Base-by-base conservation (phyloP, 148 eudicot species). In the Polygonum maritimum region DNA sequence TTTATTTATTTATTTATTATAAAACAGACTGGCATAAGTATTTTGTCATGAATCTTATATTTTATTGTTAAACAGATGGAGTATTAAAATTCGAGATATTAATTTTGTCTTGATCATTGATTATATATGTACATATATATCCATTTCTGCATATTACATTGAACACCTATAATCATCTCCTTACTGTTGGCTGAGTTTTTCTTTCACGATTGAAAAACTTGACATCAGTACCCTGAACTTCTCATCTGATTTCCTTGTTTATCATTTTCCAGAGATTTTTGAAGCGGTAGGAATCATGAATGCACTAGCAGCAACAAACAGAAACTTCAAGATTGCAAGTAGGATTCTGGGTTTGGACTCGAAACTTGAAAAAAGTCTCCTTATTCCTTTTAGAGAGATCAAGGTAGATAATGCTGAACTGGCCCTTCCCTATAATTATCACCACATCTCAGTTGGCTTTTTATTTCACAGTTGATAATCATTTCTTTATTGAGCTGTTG, bases 381-480 rank as follows among this genome's bases (percentile, higher is more conserved):
- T 95, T 69, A 92, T 95, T 55, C 99, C 99, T 21, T 95, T 95
- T 72, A 87, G 98, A 74, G 99, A 95, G 84, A 95, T 95, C 85
- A 95, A 95, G 99, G 99, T 94, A 73, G 5, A 19, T 18, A 14
- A 51, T 74, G 11, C 48, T 78, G 75, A n/a, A 19, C 10, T 72
- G 19, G 33, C 54, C 69, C 38, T 8, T 9, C 19, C 16, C 52
- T 13, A 9, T 44, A 26, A 26, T 26, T 26, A 12, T 72, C 54
- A 72, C 49, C 18, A 11, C 49, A 72, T 72, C 51, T 41, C 31
- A 36, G 6, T 19, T 19, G 26, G 54, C 36, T 41, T 44, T 45
- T 38, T 31, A n/a, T 22, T 63, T 63, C 21, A 63, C 38, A 22
- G 38, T 21, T 11, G 69, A 33, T 22, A 14, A 9, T 16, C 14